Evolutionary conservation across 257 asterid genomes (phyloP).

Genomic region (Osmanthus fragrans): DNA sequence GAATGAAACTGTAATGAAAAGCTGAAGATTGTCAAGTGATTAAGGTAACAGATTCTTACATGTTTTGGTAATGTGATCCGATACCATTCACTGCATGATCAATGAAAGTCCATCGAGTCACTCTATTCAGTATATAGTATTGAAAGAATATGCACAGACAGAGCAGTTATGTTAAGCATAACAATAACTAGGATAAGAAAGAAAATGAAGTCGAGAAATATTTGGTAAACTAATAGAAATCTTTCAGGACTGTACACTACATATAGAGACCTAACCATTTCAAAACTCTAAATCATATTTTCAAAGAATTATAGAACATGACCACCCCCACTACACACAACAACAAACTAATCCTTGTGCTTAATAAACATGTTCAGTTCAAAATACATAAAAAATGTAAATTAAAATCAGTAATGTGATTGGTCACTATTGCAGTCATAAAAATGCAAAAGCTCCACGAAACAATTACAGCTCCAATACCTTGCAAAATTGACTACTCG

Average conservation of each 20-base stretch:
- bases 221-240: too few relatives aligned
- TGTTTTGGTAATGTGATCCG: conserved; percentile 69
- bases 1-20: neutral
- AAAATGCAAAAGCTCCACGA: neutral
- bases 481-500: neutral
- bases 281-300: too few relatives aligned
- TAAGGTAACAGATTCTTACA: conserved; percentile 46
- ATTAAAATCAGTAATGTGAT: too few relatives aligned
- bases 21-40: neutral
- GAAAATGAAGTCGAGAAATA: neutral
- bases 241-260: too few relatives aligned
- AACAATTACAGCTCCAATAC: neutral
- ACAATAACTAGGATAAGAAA: neutral
- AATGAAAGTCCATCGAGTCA: conserved; percentile 13
- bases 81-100: conserved; percentile 91
- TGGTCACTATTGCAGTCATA: neutral
- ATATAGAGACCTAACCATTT: too few relatives aligned
- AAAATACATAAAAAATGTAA: too few relatives aligned
- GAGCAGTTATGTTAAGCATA: neutral
- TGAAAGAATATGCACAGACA: neutral
- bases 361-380: too few relatives aligned
- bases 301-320: too few relatives aligned
- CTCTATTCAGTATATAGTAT: neutral
- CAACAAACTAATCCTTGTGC: too few relatives aligned
- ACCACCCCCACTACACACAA: too few relatives aligned